Base-by-base conservation (phyloP, 2,329 filamentous ascomycete species). In the Apiospora marii region DNA sequence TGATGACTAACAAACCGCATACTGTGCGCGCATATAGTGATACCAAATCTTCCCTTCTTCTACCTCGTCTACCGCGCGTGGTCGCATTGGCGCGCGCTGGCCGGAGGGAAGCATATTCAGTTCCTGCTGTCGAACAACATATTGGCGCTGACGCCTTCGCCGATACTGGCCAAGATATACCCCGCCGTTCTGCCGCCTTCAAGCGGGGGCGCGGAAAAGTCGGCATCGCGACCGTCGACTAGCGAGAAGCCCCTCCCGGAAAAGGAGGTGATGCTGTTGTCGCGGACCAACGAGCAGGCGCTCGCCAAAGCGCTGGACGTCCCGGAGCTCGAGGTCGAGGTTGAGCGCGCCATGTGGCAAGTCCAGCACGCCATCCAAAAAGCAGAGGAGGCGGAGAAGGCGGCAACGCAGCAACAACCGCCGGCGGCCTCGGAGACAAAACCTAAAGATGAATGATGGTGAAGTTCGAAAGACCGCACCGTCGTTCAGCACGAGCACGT, bases 1-100 rank as follows among this genome's bases (percentile, higher is more conserved):
- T 24, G 43, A 53, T 37, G 8, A 72, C 75, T 81, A 71, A 79
- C 69, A 27, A 27, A 27, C 14, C 43, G 68, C 34, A 6, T 8
- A 37, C 64, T 5, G 30, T 5, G 30, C 22, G 64, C 30, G 27
- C 64, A 16, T 46, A 97, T 46, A 97, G 94, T 70, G 74, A 88
- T 98, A 75, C 95, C 96, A 48, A 98, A 99, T 81, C 86, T 99
- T 16, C 96, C 96, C 24, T 98, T 98, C 86, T 98, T 98, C 86
- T 99, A 98, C 82, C 89, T 98, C 53, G 90, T 90, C 24, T 99
- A 97, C 85, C 90, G 96, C 75, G 93, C 94, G 37, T 98, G 93
- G 92, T 97, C 94, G 27, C 94, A 98, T 83, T 97, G 93, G 91
- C 90, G 92, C 84, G 96, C 96, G 70, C 85, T 97, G 71, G 90